Evolutionary conservation across 106 monocot species (phyloP).

Genomic region (Xerophyta viscosa): DNA sequence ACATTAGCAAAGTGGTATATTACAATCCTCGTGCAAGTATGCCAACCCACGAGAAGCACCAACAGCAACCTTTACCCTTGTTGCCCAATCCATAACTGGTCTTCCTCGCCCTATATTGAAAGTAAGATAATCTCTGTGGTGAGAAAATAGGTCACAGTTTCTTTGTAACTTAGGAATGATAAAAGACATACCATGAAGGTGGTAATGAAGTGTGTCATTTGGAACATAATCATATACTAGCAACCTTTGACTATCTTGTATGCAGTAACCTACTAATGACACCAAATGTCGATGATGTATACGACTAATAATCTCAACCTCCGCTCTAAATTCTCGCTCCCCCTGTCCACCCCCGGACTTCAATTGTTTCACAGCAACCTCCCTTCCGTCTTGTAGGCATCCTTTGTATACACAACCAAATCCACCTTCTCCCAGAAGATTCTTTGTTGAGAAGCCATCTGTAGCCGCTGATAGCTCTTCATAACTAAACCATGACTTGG

Average conservation of each 20-base stretch:
- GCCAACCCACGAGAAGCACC: conserved; percentile 91
- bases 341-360: conserved; percentile 66
- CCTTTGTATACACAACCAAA: conserved; percentile 95
- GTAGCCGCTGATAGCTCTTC: conserved; percentile 57
- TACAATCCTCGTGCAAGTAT: conserved; percentile 95
- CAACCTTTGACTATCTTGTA: conserved; percentile 61
- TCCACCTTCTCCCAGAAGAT: conserved; percentile 86
- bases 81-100: conserved; percentile 62
- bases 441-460: conserved; percentile 55
- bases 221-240: conserved; percentile 93
- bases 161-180: not conserved
- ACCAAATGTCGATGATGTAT: conserved; percentile 94
- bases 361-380: conserved; percentile 86
- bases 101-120: no score
- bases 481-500: conserved; percentile 65
- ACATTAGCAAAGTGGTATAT: conserved; percentile 13
- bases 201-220: conserved; percentile 66
- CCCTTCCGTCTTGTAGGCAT: conserved; percentile 59
- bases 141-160: not conserved
- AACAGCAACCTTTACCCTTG: conserved; percentile 69
- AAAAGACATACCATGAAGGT: conserved; percentile 61
- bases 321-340: conserved; percentile 83
- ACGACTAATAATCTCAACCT: conserved; percentile 83
- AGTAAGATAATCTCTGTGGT: conserved; percentile 38
- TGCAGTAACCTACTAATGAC: conserved; percentile 80